Evolutionary conservation across 192 early-diverging fungal species (phyloP).

Genomic region (Mycoemilia scoparia): DNA sequence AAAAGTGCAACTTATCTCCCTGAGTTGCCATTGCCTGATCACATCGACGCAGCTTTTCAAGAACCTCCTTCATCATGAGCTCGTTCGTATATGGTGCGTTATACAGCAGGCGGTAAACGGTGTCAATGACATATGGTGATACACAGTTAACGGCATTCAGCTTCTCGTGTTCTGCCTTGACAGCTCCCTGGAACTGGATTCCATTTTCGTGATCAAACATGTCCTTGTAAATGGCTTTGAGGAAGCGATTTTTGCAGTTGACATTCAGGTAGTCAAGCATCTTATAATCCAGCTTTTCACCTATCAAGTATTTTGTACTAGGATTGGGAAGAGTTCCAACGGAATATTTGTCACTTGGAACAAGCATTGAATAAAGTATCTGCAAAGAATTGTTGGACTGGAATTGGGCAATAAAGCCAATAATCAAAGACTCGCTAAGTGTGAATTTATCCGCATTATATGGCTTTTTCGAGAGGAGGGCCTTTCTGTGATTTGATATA

Average conservation of each 20-base stretch:
- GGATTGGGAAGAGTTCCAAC: constrained; percentile 12
- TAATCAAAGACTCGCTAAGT: constrained; percentile 9
- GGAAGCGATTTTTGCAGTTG: constrained; percentile 41
- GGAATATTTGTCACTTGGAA: constrained; percentile 17
- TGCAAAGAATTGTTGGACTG: constrained; percentile 22
- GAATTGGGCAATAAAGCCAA: constrained; percentile 21
- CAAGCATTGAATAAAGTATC: constrained; percentile 23
- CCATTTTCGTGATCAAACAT: constrained; percentile 45
- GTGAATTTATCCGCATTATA: constrained; percentile 17
- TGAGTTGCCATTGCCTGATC: constrained; percentile 39
- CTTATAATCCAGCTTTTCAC: constrained; percentile 43
- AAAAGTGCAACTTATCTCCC: constrained; percentile 16
- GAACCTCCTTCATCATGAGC: constrained; percentile 49
- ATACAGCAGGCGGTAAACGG: constrained; percentile 57
- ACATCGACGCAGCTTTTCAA: constrained; percentile 48
- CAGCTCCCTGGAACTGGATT: constrained; percentile 35
- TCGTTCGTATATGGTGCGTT: constrained; percentile 57
- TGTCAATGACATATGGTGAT: constrained; percentile 53
- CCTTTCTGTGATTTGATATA: constrained; percentile 18
- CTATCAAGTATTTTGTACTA: constrained; percentile 34
- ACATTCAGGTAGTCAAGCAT: constrained; percentile 53
- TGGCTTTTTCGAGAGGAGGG: constrained; percentile 16
- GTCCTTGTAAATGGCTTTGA: constrained; percentile 53
- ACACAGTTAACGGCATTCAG: constrained; percentile 37
- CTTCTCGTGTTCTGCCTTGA: constrained; percentile 20